phyloP scores from a whole-genome alignment of 2,329 filamentous ascomycete species.

The Hypoxylon rubiginosum region DNA sequence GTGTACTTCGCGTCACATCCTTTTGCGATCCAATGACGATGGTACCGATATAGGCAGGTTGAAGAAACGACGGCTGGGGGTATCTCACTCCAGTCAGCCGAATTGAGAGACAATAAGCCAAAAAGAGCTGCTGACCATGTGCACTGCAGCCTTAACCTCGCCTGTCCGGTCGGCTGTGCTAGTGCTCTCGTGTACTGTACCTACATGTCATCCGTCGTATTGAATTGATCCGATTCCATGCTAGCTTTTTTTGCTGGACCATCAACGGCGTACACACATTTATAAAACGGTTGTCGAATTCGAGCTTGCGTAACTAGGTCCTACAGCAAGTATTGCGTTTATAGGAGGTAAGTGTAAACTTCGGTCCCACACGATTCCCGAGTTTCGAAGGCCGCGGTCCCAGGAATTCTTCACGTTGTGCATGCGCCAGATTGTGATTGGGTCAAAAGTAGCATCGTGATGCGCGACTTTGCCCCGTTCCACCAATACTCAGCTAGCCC shows the following conservation, averaged over 20 bases:
- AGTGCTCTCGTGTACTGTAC: conserved; percentile 27
- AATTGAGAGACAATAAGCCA: conserved; percentile 28
- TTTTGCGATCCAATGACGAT: conserved; percentile 28
- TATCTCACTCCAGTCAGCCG: conserved; percentile 25
- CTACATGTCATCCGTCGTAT: conserved; percentile 30
- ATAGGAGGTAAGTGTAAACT: conserved; percentile 8
- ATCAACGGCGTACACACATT: conserved; percentile 13
- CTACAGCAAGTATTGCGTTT: neutral
- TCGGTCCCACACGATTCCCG: conserved; percentile 35
- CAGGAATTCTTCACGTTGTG: conserved; percentile 42
- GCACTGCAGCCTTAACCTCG: conserved; percentile 23
- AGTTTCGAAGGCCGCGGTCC: conserved; percentile 30
- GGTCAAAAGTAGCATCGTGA: conserved; percentile 35
- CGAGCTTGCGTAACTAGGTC: conserved; percentile 24
- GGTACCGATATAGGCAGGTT: conserved; percentile 23
- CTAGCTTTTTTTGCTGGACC: conserved; percentile 14
- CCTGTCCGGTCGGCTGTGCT: conserved; percentile 28
- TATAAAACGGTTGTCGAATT: conserved; percentile 11
- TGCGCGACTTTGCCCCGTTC: conserved; percentile 38
- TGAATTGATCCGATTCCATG: conserved; percentile 22
- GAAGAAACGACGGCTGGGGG: conserved; percentile 15
- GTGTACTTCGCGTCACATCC: conserved; percentile 28
- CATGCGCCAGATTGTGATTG: conserved; percentile 39
- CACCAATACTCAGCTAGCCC: conserved; percentile 34
- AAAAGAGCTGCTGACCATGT: conserved; percentile 24